Evolutionary conservation across 2,329 filamentous ascomycete species (phyloP).

Genomic region (Cryphonectria nitschkei): DNA sequence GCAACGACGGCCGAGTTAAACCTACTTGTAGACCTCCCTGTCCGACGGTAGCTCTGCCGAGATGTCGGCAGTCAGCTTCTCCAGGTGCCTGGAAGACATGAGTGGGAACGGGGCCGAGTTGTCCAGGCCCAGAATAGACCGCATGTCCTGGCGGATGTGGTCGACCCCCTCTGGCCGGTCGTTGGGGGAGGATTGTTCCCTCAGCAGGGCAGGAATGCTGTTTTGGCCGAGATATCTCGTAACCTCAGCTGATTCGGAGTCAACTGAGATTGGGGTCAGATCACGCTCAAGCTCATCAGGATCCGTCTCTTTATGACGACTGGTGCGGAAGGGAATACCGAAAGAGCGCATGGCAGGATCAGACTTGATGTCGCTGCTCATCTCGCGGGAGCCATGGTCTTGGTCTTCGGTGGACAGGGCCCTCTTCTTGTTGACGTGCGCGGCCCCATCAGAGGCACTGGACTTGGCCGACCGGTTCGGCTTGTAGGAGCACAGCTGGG

Average conservation of each 20-base stretch:
- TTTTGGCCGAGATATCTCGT: slow-evolving; percentile 69
- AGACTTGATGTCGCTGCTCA: slow-evolving; percentile 44
- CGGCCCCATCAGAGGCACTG: slow-evolving; percentile 31
- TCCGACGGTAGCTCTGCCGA: slow-evolving; percentile 65
- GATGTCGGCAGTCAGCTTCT: slow-evolving; percentile 63
- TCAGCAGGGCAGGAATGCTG: slow-evolving; percentile 67
- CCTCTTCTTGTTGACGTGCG: slow-evolving; percentile 30
- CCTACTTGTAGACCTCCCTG: slow-evolving; percentile 68
- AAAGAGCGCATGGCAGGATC: slow-evolving; percentile 41
- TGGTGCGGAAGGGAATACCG: slow-evolving; percentile 31
- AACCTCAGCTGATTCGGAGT: slow-evolving; percentile 57
- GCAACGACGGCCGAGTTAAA: slow-evolving; percentile 20
- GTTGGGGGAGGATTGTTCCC: slow-evolving; percentile 61
- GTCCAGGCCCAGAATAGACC: slow-evolving; percentile 67
- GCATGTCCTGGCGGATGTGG: slow-evolving; percentile 64
- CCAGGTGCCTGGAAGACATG: slow-evolving; percentile 66
- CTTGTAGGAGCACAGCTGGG: slow-evolving; percentile 68
- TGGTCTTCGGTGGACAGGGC: slow-evolving; percentile 36
- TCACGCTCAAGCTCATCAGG: slow-evolving; percentile 17
- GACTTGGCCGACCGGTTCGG: slow-evolving; percentile 55
- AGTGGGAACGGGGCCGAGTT: slow-evolving; percentile 69
- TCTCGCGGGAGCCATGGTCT: slow-evolving; percentile 45
- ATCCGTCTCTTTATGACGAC: slow-evolving; percentile 13
- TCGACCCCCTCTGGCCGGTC: slow-evolving; percentile 57
- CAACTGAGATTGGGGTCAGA: slow-evolving; percentile 42